phyloP scores from a whole-genome alignment of 306 rosid genomes.

The Medicago arabica region DNA sequence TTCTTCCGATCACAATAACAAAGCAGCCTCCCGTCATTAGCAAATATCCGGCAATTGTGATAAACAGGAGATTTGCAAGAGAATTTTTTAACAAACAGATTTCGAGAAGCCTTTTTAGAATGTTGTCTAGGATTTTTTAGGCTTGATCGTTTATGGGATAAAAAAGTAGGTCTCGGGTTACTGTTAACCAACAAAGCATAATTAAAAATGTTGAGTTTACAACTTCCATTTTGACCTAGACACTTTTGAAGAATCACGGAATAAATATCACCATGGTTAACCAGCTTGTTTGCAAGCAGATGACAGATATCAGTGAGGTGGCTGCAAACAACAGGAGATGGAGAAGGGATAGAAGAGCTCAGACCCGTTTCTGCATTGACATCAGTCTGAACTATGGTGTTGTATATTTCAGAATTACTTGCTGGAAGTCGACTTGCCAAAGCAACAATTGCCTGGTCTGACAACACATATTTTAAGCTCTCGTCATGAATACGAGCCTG shows the following conservation, averaged over 20 bases:
- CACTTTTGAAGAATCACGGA: conserved; percentile 75
- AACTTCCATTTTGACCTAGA: conserved; percentile 80
- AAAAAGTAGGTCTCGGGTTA: conserved; percentile 55
- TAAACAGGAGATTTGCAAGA: conserved; percentile 97
- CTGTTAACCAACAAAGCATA: conserved; percentile 70
- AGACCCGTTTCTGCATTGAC: conserved; percentile 56
- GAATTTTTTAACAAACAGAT: conserved; percentile 85
- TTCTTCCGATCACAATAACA: conserved; percentile 95
- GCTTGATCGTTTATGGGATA: conserved; percentile 54
- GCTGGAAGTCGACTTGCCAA: conserved; percentile 65
- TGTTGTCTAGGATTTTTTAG: conserved; percentile 56
- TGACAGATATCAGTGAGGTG: conserved; percentile 67
- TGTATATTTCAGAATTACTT: conserved; percentile 52
- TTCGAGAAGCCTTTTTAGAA: conserved; percentile 76
- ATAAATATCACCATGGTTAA: conserved; percentile 57
- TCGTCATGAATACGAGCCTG: conserved; percentile 98
- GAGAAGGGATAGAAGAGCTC: conserved; percentile 56
- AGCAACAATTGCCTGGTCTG: conserved; percentile 85
- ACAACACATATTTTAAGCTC: conserved; percentile 80
- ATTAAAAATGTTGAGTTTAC: conserved; percentile 77
- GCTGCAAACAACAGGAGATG: conserved; percentile 77
- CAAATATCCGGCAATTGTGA: conserved; percentile 93
- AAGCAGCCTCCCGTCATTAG: conserved; percentile 92
- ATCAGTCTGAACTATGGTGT: conserved; percentile 66
- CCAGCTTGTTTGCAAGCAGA: conserved; percentile 63